Percentiles rank a stretch among this genome's conserved stretches.
Evolutionary conservation across 2,329 filamentous ascomycete genomes (phyloP).

Genomic region (Xylariaceae sp.): DNA sequence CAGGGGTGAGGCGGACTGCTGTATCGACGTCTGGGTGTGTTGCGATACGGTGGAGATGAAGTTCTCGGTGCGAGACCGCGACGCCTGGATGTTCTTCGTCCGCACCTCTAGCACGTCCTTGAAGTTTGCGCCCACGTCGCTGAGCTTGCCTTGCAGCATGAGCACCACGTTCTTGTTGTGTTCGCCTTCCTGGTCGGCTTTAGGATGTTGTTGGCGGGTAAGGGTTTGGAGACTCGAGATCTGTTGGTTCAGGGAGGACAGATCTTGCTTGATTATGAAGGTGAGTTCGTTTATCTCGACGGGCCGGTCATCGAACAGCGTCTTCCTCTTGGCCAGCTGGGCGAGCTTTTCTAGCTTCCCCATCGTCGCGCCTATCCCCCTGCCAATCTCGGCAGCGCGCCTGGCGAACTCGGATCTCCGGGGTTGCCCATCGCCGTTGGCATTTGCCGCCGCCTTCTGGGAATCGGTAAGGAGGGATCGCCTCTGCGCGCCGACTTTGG

Average conservation of each 20-base stretch:
- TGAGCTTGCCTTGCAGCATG: constrained; percentile 83
- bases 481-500: constrained; percentile 72
- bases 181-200: constrained; percentile 76
- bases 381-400: constrained; percentile 83
- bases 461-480: constrained; percentile 72
- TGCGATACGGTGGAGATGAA: constrained; percentile 88
- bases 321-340: constrained; percentile 91
- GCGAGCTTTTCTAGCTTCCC: constrained; percentile 91
- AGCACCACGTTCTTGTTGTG: constrained; percentile 98
- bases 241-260: constrained; percentile 76
- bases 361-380: constrained; percentile 88
- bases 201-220: constrained; percentile 70
- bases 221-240: constrained; percentile 78
- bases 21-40: constrained; percentile 62
- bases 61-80: constrained; percentile 85
- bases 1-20: constrained; percentile 75
- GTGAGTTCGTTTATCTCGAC: constrained; percentile 97
- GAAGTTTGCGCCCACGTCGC: constrained; percentile 90
- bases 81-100: constrained; percentile 97
- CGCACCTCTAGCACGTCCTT: constrained; percentile 95
- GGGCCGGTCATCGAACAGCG: constrained; percentile 92
- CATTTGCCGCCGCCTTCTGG: constrained; percentile 60
- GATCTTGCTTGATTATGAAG: constrained; percentile 96
- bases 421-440: constrained; percentile 49
- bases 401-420: constrained; percentile 86